phyloP scores from a whole-genome alignment of 2,329 filamentous ascomycete species.

The Aspergillus sp. region DNA sequence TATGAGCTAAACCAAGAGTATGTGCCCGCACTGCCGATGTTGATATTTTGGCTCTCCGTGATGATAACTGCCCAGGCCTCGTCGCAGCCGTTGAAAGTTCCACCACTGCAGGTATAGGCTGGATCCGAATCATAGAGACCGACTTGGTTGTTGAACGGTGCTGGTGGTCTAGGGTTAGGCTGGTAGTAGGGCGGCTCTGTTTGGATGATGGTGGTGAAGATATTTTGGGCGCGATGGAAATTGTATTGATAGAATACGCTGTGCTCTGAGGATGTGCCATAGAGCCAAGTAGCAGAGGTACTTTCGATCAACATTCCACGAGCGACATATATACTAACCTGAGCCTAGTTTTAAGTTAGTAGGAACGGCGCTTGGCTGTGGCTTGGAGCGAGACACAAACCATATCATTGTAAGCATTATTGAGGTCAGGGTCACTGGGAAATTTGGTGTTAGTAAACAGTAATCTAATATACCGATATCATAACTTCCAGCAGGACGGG shows the following conservation, averaged over 20 bases:
- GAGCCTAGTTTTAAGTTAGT: neutral
- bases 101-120: neutral
- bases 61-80: slow-evolving; percentile 9
- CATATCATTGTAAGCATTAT: slow-evolving; percentile 8
- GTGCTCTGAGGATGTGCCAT: slow-evolving; percentile 8
- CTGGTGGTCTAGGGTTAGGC: slow-evolving; percentile 4
- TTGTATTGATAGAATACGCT: slow-evolving; percentile 11
- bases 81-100: slow-evolving; percentile 1
- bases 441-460: neutral
- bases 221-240: slow-evolving; percentile 5
- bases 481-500: neutral
- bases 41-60: slow-evolving; percentile 4
- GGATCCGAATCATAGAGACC: slow-evolving; percentile 1
- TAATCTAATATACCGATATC: neutral
- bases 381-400: neutral
- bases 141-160: slow-evolving; percentile 1
- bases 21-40: slow-evolving; percentile 3
- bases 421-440: slow-evolving; percentile 5
- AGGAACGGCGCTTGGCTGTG: neutral
- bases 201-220: slow-evolving; percentile 8
- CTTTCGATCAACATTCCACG: slow-evolving; percentile 7
- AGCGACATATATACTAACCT: slow-evolving; percentile 6
- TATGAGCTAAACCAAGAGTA: slow-evolving; percentile 12
- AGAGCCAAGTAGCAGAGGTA: slow-evolving; percentile 7
- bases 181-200: slow-evolving; percentile 9